Evolutionary conservation across 2,329 filamentous ascomycete species (phyloP).

Genomic region (Colletotrichum lindemuthianum): DNA sequence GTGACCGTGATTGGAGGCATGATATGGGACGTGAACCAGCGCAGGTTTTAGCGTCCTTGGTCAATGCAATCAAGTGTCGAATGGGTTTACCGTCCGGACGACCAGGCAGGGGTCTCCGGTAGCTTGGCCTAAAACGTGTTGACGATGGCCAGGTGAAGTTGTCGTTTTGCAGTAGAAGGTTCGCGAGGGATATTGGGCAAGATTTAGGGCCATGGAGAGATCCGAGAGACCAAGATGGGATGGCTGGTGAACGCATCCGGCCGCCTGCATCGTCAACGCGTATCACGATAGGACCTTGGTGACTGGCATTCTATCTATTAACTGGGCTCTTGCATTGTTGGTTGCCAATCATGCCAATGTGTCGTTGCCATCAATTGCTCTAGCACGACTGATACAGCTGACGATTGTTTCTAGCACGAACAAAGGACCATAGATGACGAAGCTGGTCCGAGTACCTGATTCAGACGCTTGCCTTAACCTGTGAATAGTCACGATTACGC

Average conservation of each 20-base stretch:
- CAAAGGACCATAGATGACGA: neutral
- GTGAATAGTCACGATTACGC: neutral
- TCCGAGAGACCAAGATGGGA: neutral
- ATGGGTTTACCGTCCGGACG: slow-evolving; percentile 15
- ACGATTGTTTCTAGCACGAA: neutral
- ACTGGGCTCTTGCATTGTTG: no score
- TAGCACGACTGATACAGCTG: neutral
- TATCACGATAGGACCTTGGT: slow-evolving; percentile 1
- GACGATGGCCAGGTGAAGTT: neutral
- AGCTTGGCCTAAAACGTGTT: neutral
- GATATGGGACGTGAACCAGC: slow-evolving; percentile 4
- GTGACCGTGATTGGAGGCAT: neutral
- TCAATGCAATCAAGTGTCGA: slow-evolving; percentile 14
- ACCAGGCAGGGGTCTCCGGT: slow-evolving; percentile 1
- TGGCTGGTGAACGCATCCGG: slow-evolving; percentile 16
- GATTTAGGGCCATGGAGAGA: neutral
- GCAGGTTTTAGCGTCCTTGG: slow-evolving; percentile 13
- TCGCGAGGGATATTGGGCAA: neutral
- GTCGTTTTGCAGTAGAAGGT: neutral
- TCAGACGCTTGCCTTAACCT: neutral
- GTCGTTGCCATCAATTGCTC: no score
- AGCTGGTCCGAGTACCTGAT: neutral
- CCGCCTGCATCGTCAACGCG: slow-evolving; percentile 11
- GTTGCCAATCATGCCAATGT: no score
- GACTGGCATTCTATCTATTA: neutral